Conservation (phyloP, 2,329 filamentous ascomycete species). For the Beauveria sp. region DNA sequence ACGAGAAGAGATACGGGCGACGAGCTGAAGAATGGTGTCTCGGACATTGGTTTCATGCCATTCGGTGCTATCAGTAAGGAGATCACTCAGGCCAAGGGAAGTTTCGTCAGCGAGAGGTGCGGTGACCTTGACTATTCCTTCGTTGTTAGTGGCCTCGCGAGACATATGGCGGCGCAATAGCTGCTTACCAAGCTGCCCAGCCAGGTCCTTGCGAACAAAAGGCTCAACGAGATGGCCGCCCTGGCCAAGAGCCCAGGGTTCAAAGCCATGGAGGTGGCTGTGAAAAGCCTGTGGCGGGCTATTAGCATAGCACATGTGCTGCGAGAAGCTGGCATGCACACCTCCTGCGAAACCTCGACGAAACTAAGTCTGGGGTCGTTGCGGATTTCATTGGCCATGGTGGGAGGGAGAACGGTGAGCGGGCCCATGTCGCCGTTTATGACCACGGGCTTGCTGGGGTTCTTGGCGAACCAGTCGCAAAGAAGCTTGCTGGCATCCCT, state of each 20-base stretch:
- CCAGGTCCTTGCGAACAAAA: constrained; percentile 15
- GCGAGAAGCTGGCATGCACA: neutral
- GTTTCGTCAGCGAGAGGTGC: constrained; percentile 11
- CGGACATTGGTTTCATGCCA: constrained; percentile 13
- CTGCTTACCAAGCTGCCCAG: constrained; percentile 14
- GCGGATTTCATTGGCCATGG: constrained; percentile 16
- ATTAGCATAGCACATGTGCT: neutral
- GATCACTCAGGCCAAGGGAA: constrained; percentile 1
- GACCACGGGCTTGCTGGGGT: constrained; percentile 6
- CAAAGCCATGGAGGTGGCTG: constrained; percentile 13
- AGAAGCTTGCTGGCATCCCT: neutral
- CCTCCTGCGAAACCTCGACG: constrained; percentile 5
- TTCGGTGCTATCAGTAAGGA: constrained; percentile 8
- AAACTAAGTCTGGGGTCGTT: constrained; percentile 17
- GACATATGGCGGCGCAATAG: too few relatives aligned
- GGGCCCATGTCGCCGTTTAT: constrained; percentile 15
- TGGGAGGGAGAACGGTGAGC: constrained; percentile 14
- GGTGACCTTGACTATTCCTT: constrained; percentile 7
- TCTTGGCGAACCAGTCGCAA: constrained; percentile 8
- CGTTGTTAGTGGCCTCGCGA: too few relatives aligned
- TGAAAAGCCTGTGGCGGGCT: constrained; percentile 10
- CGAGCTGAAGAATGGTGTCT: constrained; percentile 10
- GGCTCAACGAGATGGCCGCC: constrained; percentile 10
- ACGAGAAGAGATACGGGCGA: constrained; percentile 21
- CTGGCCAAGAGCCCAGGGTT: constrained; percentile 5